Percentiles rank a stretch among this genome's conserved stretches.
phyloP scores from a whole-genome alignment of 371 early-diverging fungal genomes.

The Zopfochytrium polystomum region DNA sequence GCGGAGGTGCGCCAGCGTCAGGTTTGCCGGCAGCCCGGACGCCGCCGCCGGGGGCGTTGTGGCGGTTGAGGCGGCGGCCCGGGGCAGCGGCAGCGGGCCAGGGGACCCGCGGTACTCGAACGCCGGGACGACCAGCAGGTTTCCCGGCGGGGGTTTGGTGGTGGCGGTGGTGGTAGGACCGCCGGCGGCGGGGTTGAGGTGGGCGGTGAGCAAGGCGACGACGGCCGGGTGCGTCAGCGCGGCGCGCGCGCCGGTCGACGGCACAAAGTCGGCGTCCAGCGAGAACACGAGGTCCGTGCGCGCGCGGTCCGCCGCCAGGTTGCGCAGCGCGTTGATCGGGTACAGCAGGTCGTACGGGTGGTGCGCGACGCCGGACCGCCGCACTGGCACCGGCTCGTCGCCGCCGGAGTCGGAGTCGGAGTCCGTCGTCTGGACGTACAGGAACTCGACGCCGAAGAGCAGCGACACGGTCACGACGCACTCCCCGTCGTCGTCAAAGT shows the following conservation, averaged over 20 bases:
- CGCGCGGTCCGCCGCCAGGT: conserved; percentile 25
- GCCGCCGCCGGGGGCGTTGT: background rate
- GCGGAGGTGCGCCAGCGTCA: no score
- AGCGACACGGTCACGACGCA: conserved; percentile 14
- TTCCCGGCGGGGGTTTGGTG: no score
- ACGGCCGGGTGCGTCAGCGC: background rate
- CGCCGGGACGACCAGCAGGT: no score
- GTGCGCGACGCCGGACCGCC: background rate
- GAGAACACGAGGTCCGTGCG: conserved; percentile 23
- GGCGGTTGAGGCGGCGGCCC: conserved; percentile 1
- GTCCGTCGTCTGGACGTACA: background rate
- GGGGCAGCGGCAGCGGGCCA: background rate
- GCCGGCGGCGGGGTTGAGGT: conserved; percentile 3
- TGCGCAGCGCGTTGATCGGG: conserved; percentile 35
- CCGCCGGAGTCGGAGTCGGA: background rate
- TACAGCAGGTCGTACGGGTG: conserved; percentile 37
- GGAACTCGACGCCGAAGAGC: conserved; percentile 26
- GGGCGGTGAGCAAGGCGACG: background rate
- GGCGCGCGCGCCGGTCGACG: conserved; percentile 9
- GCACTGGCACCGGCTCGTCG: no score
- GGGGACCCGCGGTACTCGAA: conserved; percentile 14
- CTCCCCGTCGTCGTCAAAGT: background rate
- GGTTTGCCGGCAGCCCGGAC: no score
- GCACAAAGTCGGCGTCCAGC: conserved; percentile 37
- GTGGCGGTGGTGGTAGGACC: no score